Base-by-base conservation (phyloP, 495 filamentous ascomycete genomes). In the Aspergillus bertholletiae region DNA sequence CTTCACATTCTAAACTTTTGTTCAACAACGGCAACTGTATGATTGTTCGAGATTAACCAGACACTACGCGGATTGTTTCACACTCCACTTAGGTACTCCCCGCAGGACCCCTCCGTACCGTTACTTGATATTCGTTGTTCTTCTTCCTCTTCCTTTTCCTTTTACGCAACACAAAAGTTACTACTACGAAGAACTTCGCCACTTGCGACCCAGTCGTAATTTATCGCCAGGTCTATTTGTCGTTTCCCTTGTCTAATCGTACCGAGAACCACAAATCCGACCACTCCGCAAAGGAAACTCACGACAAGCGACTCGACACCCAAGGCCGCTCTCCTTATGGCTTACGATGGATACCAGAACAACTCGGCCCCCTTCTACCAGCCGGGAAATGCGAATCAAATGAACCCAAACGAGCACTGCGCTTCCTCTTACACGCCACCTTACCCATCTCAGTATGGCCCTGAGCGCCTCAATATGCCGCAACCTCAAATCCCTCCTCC, bases 391-490 rank as follows among this genome's bases (percentile, higher is more conserved):
- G 23, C 35, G 20, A 53, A 50, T 22, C 53, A 63, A 46, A 61
- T 66, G 48, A 65, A 62, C 44, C 41, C 58, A 12, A 61, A 69
- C 12, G 53, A 63, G 6, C 62, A 60, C 37, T 60, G 63, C 23
- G 51, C 59, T 41, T 63, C 63, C 3, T 46, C 66, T 2, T 56
- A 63, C 6, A 46, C 55, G 0, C 67, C 72, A 49, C 71, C 71
- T 7, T 73, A 75, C 60, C 71, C 73, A 32, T 68, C 64, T 5
- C 64, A 68, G 37, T 61, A 72, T 53, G 65, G 58, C 13, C 30
- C 64, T 12, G 71, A 76, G 37, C 63, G 65, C n/a, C 32, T 72
- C 54, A 65, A 66, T 35, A 77, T 76, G 72, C 72, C 73, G 12
- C 73, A 78, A 58, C 69, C 71, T 11, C 56, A 56, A 46, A 49